Evolutionary conservation across 495 filamentous ascomycete genomes (phyloP), one percentile per base, ranked within the genome.

Genomic region (Penicillium ochrochloron): DNA sequence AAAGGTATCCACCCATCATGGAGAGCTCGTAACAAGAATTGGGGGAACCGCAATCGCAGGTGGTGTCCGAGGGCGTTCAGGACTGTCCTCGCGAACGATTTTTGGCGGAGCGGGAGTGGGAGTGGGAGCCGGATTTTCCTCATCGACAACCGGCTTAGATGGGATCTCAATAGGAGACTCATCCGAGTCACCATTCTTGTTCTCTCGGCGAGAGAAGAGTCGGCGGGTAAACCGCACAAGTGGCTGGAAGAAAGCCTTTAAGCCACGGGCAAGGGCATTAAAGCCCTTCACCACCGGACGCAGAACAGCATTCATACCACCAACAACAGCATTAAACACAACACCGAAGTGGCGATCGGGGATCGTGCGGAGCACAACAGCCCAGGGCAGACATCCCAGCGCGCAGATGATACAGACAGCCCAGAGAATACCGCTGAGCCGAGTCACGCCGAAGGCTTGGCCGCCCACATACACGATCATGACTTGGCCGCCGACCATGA

Each of bases 391-490:
- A 69, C 91, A 93, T 42, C 90, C 77, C 29, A 89, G 63, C 23
- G 91, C 88, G 54, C 92, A 84, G 27, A 90, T 77, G 46, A 96
- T 78, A 65, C 90, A 92, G 39, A 92, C 85, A 11, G 78, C 91
- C 92, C 92, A 96, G 73, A 93, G 90, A 12, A 80, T 75, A 17
- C 85, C 83, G 27, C 84, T 86, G 56, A 94, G 83, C 19, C 76
- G 73, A n/a, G 85, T 85, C 68, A 96, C 90, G 42, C 84, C 84
- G 74, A 96, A 94, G 3, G 92, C 90, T 19, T 76, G 74, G 59
- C 86, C 86, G 21, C 92, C 92, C 33, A 94, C 84, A 64, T 88
- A 92, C 61, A 95, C 81, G 65, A 96, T 96, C 73, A 93, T 84
- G 64, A 95, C 76, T 68, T 96, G 92, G 35, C 88, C 89, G 29